Evolutionary conservation across 192 early-diverging fungal species (phyloP), one percentile per base, ranked within the genome.

Genomic region (Piromyces finnis): DNA sequence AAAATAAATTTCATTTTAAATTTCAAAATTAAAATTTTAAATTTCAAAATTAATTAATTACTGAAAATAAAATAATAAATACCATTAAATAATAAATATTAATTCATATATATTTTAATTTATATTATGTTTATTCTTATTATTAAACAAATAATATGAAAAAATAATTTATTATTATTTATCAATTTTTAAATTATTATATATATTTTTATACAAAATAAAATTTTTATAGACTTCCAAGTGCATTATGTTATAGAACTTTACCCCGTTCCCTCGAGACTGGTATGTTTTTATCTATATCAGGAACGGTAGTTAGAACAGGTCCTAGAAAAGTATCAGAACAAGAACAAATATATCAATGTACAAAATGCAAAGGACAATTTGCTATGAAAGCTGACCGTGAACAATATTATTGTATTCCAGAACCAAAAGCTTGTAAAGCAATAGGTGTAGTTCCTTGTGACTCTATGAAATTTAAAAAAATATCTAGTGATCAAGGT

Each of bases 321-420:
- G 92, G 92, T 1, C 79, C 87, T 79, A 87, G 89, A 29, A 93
- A 92, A 82, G 89, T 94, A 87, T 83, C 93, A 82, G 92, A 94
- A 80, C 89, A 85, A 41, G 83, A 85, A 30, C 84, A 87, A 51
- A n/a, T 81, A 6, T 91, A 83, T 79, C 78, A 80, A 30, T 94
- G 93, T 80, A 26, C 79, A 17, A 87, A 84, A 59, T 94, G 93
- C 81, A 86, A 90, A 28, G 85, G 88, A 2, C 29, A 80, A 3
- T 94, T 94, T 80, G 39, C 77, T 5, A 86, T 92, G 4, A 12
- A 80, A 0, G 90, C 90, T 3, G 92, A 94, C 68, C 79, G 91
- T 77, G 92, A 93, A 80, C 88, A 92, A 77, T 89, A 89, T 82
- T 89, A 90, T 80, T 81, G 85, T 51, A 87, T 94, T 5, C 82